Evolutionary conservation across 1,139 yeast genomes (phyloP).

Genomic region (Debaryomyces subglobosus): DNA sequence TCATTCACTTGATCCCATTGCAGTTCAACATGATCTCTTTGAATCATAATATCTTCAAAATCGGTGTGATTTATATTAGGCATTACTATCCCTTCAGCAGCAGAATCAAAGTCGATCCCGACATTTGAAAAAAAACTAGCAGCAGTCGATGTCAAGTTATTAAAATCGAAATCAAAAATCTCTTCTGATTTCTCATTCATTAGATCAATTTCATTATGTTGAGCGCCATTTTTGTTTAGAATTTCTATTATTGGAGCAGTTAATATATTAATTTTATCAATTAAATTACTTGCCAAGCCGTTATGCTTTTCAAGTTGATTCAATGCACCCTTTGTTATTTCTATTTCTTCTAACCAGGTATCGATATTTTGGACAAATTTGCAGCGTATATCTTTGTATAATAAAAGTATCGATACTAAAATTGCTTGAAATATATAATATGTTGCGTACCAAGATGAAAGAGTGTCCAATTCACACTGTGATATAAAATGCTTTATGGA

Average conservation of each 20-base stretch:
- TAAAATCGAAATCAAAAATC: slow-evolving; percentile 13
- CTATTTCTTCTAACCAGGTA: slow-evolving; percentile 22
- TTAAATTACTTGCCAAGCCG: slow-evolving; percentile 52
- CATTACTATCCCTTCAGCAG: too few species aligned
- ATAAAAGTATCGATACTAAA: slow-evolving; percentile 57
- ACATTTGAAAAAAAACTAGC: not conserved
- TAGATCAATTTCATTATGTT: slow-evolving; percentile 12
- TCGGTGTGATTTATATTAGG: too few species aligned
- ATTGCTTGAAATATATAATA: slow-evolving; percentile 65
- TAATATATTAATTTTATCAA: slow-evolving; percentile 45
- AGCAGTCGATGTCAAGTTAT: not conserved
- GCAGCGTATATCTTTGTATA: slow-evolving; percentile 50
- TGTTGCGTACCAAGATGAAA: slow-evolving; percentile 64
- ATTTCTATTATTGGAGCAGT: slow-evolving; percentile 13
- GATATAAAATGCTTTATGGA: slow-evolving; percentile 52
- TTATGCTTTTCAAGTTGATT: slow-evolving; percentile 45
- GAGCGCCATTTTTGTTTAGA: not conserved
- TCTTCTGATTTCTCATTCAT: slow-evolving; percentile 17
- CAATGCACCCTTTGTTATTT: slow-evolving; percentile 14
- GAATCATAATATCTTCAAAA: too few species aligned
- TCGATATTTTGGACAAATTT: slow-evolving; percentile 33
- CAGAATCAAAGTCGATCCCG: not conserved
- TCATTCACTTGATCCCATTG: too few species aligned
- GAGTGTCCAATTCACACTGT: slow-evolving; percentile 28
- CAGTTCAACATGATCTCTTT: too few species aligned